Base-by-base conservation (phyloP, 805 yeast species). In the Nakazawaea populi region DNA sequence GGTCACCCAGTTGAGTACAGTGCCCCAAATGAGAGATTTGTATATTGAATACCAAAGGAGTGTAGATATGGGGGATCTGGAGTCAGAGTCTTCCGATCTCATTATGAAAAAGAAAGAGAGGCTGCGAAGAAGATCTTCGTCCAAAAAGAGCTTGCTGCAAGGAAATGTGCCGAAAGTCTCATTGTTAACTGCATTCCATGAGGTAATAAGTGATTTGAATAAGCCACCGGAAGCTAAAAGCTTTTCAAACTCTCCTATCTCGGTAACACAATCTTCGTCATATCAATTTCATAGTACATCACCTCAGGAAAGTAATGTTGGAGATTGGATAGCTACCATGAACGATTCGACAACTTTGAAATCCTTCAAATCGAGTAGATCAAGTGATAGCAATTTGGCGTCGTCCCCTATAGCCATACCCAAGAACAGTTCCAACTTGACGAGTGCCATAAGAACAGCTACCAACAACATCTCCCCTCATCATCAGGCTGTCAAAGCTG, bases 161-260 rank as follows among this genome's bases (percentile, higher is more conserved):
- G 35, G 37, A n/a, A 51, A 27, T 14, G 7, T 14, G 28, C 46
- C 54, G 14, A 61, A 56, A 32, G 40, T 64, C 4, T 60, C 70
- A 6, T 56, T 69, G 18, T 53, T 69, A 29, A 57, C 66, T 6
- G 71, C 71, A 0, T 69, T 69, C 46, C 68, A 68, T 51, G 72
- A 69, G 40, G 69, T 63, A 3, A 55, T 68, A 35, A 59, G 57
- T 11, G 69, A 68, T 32, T 59, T 63, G 10, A 57, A 64, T 9
- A 49, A 49, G 2, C 32, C 40, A 10, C 40, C 54, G 4, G 39
- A 44, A 7, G 14, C 41, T 29, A 30, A 31, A 32, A 36, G 29
- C 6, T 29, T 30, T 29, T 35, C 51, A 11, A 48, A 14, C n/a
- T 38, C 47, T n/a, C 44, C 47, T 14, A 32, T 42, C 1, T 31